phyloP scores from a whole-genome alignment of 2,329 filamentous ascomycete genomes.

The Akanthomyces lecanii region DNA sequence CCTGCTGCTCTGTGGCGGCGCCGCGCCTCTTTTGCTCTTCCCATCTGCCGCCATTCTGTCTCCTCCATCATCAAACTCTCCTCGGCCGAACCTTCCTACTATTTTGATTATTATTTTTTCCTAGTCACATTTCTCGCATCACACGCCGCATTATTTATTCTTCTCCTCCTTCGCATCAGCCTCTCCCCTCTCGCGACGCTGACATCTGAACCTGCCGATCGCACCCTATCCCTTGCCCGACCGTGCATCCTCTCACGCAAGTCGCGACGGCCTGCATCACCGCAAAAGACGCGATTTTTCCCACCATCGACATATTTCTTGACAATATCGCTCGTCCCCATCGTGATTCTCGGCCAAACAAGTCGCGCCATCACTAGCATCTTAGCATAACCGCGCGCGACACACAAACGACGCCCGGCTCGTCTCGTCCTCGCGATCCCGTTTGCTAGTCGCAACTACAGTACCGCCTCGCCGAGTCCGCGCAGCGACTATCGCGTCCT shows the following conservation, averaged over 20 bases:
- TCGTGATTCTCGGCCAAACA: background rate
- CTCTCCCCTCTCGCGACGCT: too few relatives aligned
- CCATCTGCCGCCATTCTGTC: conserved; percentile 12
- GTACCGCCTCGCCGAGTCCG: background rate
- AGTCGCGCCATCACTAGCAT: background rate
- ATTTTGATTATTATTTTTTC: background rate
- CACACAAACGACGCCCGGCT: background rate
- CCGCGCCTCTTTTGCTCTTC: conserved; percentile 8
- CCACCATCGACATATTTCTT: background rate
- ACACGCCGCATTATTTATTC: background rate
- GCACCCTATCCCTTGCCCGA: conserved; percentile 1
- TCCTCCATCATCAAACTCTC: conserved; percentile 6
- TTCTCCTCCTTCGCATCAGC: too few relatives aligned
- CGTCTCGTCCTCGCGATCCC: background rate
- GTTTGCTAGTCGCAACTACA: conserved; percentile 10
- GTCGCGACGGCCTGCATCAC: background rate
- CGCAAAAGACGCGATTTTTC: background rate
- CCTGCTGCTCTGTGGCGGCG: background rate
- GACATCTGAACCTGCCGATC: background rate
- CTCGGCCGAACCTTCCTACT: background rate
- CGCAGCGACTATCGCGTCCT: background rate
- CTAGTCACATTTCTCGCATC: too few relatives aligned
- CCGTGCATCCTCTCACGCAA: conserved; percentile 8
- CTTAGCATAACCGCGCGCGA: background rate
- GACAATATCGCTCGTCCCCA: background rate